Percentiles rank a stretch among this genome's conserved stretches.
phyloP scores from a whole-genome alignment of 2,329 filamentous ascomycete genomes.

The Colletotrichum karsti region DNA sequence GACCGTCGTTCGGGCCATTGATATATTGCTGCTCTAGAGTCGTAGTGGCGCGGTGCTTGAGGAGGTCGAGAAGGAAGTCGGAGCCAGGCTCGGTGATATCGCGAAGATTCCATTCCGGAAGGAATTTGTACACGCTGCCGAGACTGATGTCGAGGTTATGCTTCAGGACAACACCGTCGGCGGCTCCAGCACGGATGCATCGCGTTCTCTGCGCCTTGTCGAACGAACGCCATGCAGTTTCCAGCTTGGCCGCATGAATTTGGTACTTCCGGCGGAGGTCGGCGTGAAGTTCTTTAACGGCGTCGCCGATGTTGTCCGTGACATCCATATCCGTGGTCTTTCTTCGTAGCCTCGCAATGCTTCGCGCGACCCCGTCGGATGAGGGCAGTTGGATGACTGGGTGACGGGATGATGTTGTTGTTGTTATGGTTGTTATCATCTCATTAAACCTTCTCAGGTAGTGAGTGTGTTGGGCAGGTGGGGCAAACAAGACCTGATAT shows the following conservation, averaged over 20 bases:
- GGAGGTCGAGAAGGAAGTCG: slow-evolving; percentile 46
- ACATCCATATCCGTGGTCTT: too few relatives aligned
- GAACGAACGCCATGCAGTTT: background rate
- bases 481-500: too few relatives aligned
- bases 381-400: too few relatives aligned
- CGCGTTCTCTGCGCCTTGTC: background rate
- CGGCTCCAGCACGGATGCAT: background rate
- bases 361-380: too few relatives aligned
- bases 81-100: slow-evolving; percentile 46
- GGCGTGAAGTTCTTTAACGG: background rate
- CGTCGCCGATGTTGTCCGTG: too few relatives aligned
- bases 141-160: background rate
- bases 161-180: background rate
- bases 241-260: background rate
- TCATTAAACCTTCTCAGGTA: too few relatives aligned
- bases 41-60: slow-evolving; percentile 47
- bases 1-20: slow-evolving; percentile 34
- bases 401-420: too few relatives aligned
- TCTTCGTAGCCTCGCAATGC: too few relatives aligned
- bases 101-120: slow-evolving; percentile 53
- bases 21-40: slow-evolving; percentile 43
- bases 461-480: too few relatives aligned
- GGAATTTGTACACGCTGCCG: slow-evolving; percentile 38
- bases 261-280: background rate
- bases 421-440: too few relatives aligned